These are phyloP conservation scores for Stellera chamaejasme DNA, from an alignment of 345 rosid genomes.

Conservation along the genomic window DNA sequence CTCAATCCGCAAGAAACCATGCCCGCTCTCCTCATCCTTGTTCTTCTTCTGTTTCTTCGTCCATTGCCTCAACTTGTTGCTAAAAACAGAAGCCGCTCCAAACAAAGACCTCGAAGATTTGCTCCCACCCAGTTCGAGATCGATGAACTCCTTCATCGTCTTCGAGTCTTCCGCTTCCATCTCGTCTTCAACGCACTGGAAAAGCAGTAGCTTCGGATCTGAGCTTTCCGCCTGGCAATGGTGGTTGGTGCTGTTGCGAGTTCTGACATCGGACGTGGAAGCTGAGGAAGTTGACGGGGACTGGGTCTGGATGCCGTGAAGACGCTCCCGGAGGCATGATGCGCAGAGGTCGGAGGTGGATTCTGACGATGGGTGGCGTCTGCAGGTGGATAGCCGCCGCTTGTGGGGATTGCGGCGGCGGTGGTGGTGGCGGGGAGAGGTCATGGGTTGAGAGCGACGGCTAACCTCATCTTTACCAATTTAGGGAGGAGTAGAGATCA, in stretches of 20 bases:
- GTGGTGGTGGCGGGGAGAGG: neutral
- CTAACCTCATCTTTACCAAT: constrained; percentile 4
- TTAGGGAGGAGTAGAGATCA: neutral
- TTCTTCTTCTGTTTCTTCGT: constrained; percentile 23
- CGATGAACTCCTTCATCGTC: constrained; percentile 61
- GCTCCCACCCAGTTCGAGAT: constrained; percentile 45
- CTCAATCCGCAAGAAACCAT: constrained; percentile 1
- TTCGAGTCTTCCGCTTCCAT: constrained; percentile 34
- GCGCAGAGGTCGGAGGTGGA: constrained; percentile 12
- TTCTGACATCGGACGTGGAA: constrained; percentile 26
- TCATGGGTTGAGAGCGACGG: constrained; percentile 5
- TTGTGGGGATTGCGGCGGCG: neutral
- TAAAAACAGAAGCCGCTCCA: constrained; percentile 44
- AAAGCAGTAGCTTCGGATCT: constrained; percentile 10
- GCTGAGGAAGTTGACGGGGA: constrained; percentile 17
- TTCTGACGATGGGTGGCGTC: constrained; percentile 8
- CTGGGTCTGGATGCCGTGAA: constrained; percentile 11
- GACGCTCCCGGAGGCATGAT: constrained; percentile 17
- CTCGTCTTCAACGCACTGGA: constrained; percentile 16
- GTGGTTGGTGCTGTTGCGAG: constrained; percentile 29
- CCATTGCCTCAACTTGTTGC: constrained; percentile 50
- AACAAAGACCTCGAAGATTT: constrained; percentile 26
- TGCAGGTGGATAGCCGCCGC: constrained; percentile 6
- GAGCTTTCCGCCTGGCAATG: constrained; percentile 17
- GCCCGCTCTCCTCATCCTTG: constrained; percentile 11